phyloP scores from a whole-genome alignment of 352 stramenopile genomes.

The Phytophthora meadii region DNA sequence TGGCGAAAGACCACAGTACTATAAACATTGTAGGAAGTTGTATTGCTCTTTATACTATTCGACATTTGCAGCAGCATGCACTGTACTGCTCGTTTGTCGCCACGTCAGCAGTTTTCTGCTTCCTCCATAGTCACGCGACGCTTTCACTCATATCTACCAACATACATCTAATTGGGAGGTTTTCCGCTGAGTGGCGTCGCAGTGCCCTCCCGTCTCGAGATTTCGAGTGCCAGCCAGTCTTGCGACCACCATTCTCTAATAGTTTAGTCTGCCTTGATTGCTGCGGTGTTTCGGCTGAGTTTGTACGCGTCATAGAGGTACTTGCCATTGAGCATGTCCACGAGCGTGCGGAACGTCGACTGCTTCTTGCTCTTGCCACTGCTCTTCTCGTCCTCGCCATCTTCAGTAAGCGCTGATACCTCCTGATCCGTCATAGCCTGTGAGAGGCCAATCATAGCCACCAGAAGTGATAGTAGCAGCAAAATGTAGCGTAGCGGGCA shows the following conservation, averaged over 20 bases:
- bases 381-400: slow-evolving; percentile 68
- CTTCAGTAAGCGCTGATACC: slow-evolving; percentile 56
- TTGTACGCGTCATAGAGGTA: slow-evolving; percentile 90
- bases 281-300: slow-evolving; percentile 43
- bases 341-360: slow-evolving; percentile 73
- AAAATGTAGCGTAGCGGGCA: slow-evolving; percentile 89
- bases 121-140: slow-evolving; percentile 14
- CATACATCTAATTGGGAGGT: slow-evolving; percentile 29
- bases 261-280: slow-evolving; percentile 63
- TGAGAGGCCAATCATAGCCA: slow-evolving; percentile 84
- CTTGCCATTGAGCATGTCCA: slow-evolving; percentile 90
- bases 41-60: slow-evolving; percentile 3
- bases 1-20: neutral
- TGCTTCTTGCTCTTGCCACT: slow-evolving; percentile 50
- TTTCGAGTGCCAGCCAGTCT: slow-evolving; percentile 1
- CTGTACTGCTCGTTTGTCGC: slow-evolving; percentile 1
- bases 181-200: neutral
- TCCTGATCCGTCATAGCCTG: slow-evolving; percentile 83
- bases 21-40: slow-evolving; percentile 3
- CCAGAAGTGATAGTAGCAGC: slow-evolving; percentile 82
- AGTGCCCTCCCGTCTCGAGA: slow-evolving; percentile 6
- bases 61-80: neutral
- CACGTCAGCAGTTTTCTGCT: neutral
- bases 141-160: slow-evolving; percentile 18
- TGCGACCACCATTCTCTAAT: neutral